Evolutionary conservation across 2,329 filamentous ascomycete species (phyloP), one percentile per base, ranked within the genome.

Genomic region (Penicillium sp.): DNA sequence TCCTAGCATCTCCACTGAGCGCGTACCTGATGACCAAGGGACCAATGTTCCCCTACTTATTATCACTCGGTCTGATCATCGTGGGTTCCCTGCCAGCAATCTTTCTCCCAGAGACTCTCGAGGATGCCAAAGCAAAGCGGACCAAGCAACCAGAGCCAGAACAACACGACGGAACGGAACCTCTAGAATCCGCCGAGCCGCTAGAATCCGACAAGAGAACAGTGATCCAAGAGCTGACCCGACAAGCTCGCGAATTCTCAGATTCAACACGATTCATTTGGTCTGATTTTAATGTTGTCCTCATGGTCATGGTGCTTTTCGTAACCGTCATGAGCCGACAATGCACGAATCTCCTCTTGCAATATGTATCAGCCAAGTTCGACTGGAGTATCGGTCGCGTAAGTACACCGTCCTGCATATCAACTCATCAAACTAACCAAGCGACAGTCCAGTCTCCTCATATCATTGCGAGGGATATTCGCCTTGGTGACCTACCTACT

Each of bases 361-460:
- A 71, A 54, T 71, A 68, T 49, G 61, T 61, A 1, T 69, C 68
- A 11, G 65, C 65, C 45, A 65, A 64, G 18, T 70, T 68, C 40
- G 22, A 63, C 18, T 71, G 69, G 69, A 68, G 56, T 36, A 61
- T 70, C 43, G 55, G 61, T 32, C 48, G 60, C 38, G 67, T 69
- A 64, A 38, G 63, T 51, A 18, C 4, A 38, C 22, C 13, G 1
- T n/a, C n/a, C 14, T 21, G 14, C 14, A 29, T 5, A 5, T 14
- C 22, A 24, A n/a, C 9, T 13, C 5, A 27, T 1, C 13, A n/a
- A n/a, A 24, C 54, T 61, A 44, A 65, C 43, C 9, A 16, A 16
- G 3, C 1, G 11, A 34, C 32, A 70, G 67, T 55, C 67, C 22
- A 69, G 67, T 48, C 61, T 69, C 22, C 56, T 70, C 2, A 63